A percentile compares a stretch with the other conserved stretches of the same genome.
phyloP scores from a whole-genome alignment of 495 filamentous ascomycete genomes.

The Podospora conica region DNA sequence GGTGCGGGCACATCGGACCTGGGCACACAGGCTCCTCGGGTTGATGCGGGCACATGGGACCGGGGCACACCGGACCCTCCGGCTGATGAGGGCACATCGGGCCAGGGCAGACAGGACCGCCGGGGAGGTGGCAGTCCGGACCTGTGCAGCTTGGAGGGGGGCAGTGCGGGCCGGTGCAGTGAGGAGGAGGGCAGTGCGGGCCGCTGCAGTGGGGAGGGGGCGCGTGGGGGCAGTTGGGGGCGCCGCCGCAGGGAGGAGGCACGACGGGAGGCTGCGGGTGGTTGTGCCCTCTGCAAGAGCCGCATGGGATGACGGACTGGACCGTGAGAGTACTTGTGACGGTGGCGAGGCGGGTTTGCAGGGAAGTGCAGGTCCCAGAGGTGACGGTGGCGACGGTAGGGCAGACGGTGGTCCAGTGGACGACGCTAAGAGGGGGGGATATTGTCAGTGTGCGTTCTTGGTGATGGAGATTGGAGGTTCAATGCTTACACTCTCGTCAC shows the following conservation, averaged over 20 bases:
- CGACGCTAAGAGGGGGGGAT: background rate
- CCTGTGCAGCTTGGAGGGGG: background rate
- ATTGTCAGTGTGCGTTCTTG: background rate
- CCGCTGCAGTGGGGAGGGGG: background rate
- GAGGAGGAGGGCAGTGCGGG: background rate
- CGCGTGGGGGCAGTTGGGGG: background rate
- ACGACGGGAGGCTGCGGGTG: background rate
- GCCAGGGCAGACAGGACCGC: background rate
- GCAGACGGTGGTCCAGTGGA: conserved; percentile 8
- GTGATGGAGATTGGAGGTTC: background rate
- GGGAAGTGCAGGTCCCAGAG: background rate
- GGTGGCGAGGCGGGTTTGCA: background rate
- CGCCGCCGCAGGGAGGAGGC: background rate
- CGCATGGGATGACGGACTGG: conserved; percentile 3
- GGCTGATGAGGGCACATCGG: background rate
- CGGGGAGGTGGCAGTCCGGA: background rate
- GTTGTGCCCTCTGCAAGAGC: conserved; percentile 1
- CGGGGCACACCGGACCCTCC: background rate
- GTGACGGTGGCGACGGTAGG: background rate
- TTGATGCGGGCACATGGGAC: background rate
- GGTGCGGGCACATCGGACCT: background rate
- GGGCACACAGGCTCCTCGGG: background rate
- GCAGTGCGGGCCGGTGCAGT: background rate
- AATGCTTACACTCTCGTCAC: conserved; percentile 1
- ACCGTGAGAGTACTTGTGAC: background rate